Percentiles rank a stretch among this genome's conserved stretches.
Evolutionary conservation across 352 stramenopile species (phyloP).

Genomic region (Phytophthora palmivora): DNA sequence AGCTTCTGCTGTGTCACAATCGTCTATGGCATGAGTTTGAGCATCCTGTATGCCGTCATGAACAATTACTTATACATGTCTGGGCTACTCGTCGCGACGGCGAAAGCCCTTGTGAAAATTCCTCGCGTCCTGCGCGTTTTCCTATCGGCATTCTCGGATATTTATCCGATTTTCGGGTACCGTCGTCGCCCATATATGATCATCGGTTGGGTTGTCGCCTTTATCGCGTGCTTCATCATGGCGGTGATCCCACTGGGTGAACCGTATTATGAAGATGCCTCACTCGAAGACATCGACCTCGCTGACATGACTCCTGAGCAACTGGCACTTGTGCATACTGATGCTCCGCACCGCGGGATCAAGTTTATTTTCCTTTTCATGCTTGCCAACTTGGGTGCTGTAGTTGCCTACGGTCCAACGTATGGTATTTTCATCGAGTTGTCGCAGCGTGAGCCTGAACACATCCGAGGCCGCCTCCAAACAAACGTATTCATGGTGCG

Average conservation of each 20-base stretch:
- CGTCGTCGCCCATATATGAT: conserved; percentile 83
- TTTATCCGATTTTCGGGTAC: conserved; percentile 74
- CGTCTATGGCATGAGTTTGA: conserved; percentile 34
- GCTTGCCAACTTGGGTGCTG: conserved; percentile 12
- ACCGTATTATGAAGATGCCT: conserved; percentile 46
- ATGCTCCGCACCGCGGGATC: conserved; percentile 41
- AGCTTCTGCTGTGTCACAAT: conserved; percentile 43
- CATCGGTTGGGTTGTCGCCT: conserved; percentile 51
- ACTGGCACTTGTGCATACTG: conserved; percentile 37
- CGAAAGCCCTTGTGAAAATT: conserved; percentile 32
- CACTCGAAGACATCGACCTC: conserved; percentile 30
- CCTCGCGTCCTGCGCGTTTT: conserved; percentile 55
- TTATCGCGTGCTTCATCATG: conserved; percentile 46
- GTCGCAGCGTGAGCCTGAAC: conserved; percentile 23
- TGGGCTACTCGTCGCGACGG: conserved; percentile 20
- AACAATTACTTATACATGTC: conserved; percentile 38
- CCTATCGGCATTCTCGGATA: conserved; percentile 70
- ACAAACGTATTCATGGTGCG: conserved; percentile 45
- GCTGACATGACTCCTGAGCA: conserved; percentile 40
- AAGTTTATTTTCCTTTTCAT: conserved; percentile 17
- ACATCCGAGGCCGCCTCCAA: conserved; percentile 34
- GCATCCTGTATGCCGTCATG: conserved; percentile 32
- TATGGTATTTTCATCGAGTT: conserved; percentile 28
- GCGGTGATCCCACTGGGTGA: conserved; percentile 47
- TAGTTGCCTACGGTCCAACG: conserved; percentile 11